Base-by-base conservation (phyloP, 169 alveolate species). In the Cystoisospora suis region DNA sequence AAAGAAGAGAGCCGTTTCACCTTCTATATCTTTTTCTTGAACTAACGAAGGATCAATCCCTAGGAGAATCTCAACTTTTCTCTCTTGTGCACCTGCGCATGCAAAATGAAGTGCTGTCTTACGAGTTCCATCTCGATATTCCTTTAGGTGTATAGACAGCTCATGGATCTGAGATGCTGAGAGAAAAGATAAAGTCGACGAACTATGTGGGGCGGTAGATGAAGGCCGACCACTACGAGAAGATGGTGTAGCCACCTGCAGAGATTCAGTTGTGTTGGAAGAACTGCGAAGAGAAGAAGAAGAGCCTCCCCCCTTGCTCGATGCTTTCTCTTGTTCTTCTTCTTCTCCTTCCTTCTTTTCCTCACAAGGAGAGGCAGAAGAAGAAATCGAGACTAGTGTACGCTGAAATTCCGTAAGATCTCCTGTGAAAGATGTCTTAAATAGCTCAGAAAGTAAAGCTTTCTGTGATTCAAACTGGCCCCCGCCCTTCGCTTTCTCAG, bases 41-140 rank as follows among this genome's bases (percentile, higher is more conserved):
- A 38, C 58, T 34, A 72, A 56, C 83, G 83, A 6, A 0, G 83
- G 83, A 38, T 46, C 15, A 34, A 34, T 29, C 27, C 12, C 27
- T 38, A 72, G 27, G 32, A 72, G 83, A 46, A 72, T n/a, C 83
- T 46, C 53, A 1, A 56, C 83, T 46, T 12, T 53, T 29, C 20
- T 53, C 32, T 3, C 29, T 46, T 38, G 45, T 46, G 17, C 83
- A 1, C 58, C 83, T 29, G 83, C 56, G 53, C 83, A 72, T 1
- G 83, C 83, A 40, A 72, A 72, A 56, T 72, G 83, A 5, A 72
- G 83, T 6, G 83, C 83, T 9, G 83, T 27, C 58, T 53, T 46
- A 20, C 56, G 46, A 29, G 38, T 9, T n/a, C 58, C 83, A 34
- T 72, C 83, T 6, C 83, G 53, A 17, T 23, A 72, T 53, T 72